Evolutionary conservation across 495 filamentous ascomycete genomes (phyloP).

Genomic region (Xylaria cubensis): DNA sequence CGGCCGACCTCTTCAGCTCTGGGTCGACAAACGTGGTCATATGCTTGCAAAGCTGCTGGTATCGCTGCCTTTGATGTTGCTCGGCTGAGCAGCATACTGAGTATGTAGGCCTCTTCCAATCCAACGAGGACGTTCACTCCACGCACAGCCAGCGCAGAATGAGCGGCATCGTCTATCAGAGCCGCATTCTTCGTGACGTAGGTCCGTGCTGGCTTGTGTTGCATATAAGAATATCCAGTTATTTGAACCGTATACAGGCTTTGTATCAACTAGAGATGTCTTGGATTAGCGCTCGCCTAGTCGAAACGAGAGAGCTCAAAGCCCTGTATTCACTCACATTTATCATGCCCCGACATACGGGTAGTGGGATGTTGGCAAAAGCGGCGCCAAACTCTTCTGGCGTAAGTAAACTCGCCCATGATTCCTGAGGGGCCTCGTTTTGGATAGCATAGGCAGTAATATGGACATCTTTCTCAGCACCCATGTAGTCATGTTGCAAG

Average conservation of each 20-base stretch:
- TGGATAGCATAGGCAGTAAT: conserved; percentile 30
- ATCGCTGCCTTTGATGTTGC: conserved; percentile 32
- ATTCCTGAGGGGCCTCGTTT: conserved; percentile 13
- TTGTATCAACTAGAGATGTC: conserved; percentile 30
- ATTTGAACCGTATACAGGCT: conserved; percentile 42
- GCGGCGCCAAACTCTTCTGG: conserved; percentile 38
- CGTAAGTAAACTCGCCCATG: conserved; percentile 39
- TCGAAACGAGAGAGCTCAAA: neutral
- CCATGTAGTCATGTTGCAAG: conserved; percentile 33
- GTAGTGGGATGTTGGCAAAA: conserved; percentile 32
- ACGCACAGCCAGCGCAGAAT: conserved; percentile 36
- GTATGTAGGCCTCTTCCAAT: conserved; percentile 36
- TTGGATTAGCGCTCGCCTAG: neutral
- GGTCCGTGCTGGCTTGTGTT: conserved; percentile 35
- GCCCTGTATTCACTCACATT: conserved; percentile 29
- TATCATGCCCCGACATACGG: conserved; percentile 34
- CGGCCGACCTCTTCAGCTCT: conserved; percentile 33
- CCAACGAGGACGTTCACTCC: conserved; percentile 30
- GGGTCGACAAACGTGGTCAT: conserved; percentile 37
- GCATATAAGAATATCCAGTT: conserved; percentile 33
- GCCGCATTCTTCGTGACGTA: conserved; percentile 35
- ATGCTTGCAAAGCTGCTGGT: conserved; percentile 37
- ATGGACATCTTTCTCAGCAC: conserved; percentile 33
- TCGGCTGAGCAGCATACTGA: conserved; percentile 34
- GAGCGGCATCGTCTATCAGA: conserved; percentile 38